Evolutionary conservation across 2,329 filamentous ascomycete genomes (phyloP), one percentile per base, ranked within the genome.

Genomic region (Thermothelomyces thermophilus): DNA sequence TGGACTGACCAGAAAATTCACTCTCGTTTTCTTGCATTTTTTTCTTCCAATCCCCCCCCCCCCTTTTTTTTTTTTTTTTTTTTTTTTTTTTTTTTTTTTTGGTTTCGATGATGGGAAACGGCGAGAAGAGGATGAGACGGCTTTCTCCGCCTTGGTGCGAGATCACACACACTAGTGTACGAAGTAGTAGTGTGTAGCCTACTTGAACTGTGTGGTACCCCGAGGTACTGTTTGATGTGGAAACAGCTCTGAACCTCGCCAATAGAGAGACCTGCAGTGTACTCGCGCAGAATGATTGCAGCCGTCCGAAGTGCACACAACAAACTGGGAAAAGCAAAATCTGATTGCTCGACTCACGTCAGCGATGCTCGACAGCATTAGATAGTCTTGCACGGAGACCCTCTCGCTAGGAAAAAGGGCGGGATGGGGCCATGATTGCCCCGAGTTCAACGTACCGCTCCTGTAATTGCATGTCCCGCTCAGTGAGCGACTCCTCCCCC

Each of bases 391-490:
- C 8, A 30, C 22, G 24, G 10, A 20, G 9, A 3, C 22, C 11
- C 28, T 30, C 19, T 46, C 28, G 41, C 36, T 24, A n/a, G 20
- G 16, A 13, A 35, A 26, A n/a, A 35, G 11, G 14, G 20, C 13
- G 16, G 31, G 24, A 34, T 20, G 41, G 42, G 16, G 48, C 42
- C 48, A 19, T 46, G 30, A 31, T 42, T 16, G 39, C 39, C n/a
- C 26, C 9, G n/a, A 11, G 14, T 20, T 16, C 41, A 19, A 41
- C 16, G 48, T 35, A 20, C 20, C 22, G 35, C 20, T 24, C 39
- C 24, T 46, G 43, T 35, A 39, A 48, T 51, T 45, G 42, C 48
- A 46, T 35, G 42, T 46, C 19, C n/a, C 24, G 20, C n/a, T 22
- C 20, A 19, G 8, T 16, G 17, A 16, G 10, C 6, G 10, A 9